Evolutionary conservation across 805 yeast species (phyloP), one percentile per base, ranked within the genome.

Genomic region (Candida koratica): DNA sequence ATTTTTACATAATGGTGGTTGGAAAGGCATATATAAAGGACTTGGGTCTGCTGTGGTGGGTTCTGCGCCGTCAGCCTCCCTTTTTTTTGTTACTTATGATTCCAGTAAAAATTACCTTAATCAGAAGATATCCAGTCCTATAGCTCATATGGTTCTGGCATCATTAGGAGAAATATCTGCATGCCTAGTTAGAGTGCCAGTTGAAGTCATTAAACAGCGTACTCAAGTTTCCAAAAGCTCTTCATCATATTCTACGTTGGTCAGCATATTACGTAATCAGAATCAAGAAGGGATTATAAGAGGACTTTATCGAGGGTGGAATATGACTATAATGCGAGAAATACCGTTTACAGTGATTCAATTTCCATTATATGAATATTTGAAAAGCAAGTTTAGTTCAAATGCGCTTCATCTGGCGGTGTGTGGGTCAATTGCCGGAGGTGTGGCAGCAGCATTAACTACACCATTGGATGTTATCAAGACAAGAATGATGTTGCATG

Each of bases 331-430:
- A 27, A 71, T 89, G 79, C 72, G 99, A 42, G 99, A 93, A 52
- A 90, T 93, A 29, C 98, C 99, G 4, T 93, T 93, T 63, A 93
- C 99, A 0, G 72, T 89, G 56, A 87, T 93, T 38, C 98, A 93
- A 55, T 93, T 89, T 64, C 98, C 98, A 4, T 60, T 93, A 25
- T 93, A 93, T 56, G 99, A 93, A 55, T 75, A 68, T 55, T 56
- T 93, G 50, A 93, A 93, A 64, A 61, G 61, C 44, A 55, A 58
- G 31, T 74, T 85, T 79, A 16, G 27, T 9, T 37, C 39, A 6
- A 57, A 58, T 2, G 51, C 60, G 1, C 67, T 65, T 2, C 59
- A 61, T 17, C 67, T 75, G 5, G 67, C 81, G 8, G 41, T 82
- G 1, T 84, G 93, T 59, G 94, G 94, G 4, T 81, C 87, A 3